Evolutionary conservation across 164 flowering plant species (phyloP), one percentile per base, ranked within the genome.

Genomic region (Brasenia schreberi): DNA sequence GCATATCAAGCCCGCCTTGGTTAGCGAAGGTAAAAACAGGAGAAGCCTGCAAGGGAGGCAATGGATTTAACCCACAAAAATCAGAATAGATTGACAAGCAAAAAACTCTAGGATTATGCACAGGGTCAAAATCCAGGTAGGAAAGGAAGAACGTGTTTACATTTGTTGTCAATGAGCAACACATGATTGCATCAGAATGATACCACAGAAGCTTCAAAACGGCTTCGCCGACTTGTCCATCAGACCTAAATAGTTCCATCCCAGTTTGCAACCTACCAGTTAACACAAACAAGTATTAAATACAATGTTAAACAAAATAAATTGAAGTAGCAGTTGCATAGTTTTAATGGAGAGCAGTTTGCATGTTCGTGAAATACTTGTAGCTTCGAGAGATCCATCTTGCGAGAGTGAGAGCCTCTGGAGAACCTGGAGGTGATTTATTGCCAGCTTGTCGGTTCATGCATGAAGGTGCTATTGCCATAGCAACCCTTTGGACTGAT

Each of bases 381-480:
- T 89, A 91, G 77, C 99, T 89, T 67, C 83, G 87, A 83, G 87
- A 85, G 77, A 94, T 89, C 99, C 97, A 94, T 6, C 89, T 87
- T 45, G 96, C 84, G 43, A 94, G 83, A 5, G 94, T 87, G 61
- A 81, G 76, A 65, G 96, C 96, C 76, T 91, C 97, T 4, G 97
- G 99, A 67, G 97, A 82, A 6, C 84, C 88, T 17, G 86, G 82
- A 63, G 87, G 83, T 6, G 84, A 68, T 73, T 80, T 88, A 6
- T 87, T 80, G 16, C 88, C 84, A 16, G 74, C 64, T 49, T 79
- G 70, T 16, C 90, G 87, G 67, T 78, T 76, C 64, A 74, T 64
- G 63, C 89, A 89, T 42, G 94, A 83, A 12, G 97, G 96, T 64
- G 92, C 75, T 71, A 91, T 87, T 68, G 90, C 96, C 86, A 79